Evolutionary conservation across 257 asterid species (phyloP).

Genomic region (Gentiana dahurica): DNA sequence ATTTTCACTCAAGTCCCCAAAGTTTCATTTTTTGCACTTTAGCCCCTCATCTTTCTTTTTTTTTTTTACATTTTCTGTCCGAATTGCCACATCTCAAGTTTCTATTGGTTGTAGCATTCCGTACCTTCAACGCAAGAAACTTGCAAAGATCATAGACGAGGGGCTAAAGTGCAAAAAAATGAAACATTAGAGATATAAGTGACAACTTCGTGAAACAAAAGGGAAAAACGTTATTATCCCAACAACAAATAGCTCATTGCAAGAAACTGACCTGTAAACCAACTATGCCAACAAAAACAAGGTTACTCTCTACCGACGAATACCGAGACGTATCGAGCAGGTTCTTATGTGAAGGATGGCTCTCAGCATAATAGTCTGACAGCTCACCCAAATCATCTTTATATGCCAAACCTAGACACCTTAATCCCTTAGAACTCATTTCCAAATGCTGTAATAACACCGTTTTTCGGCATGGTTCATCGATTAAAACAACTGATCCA

Average conservation of each 20-base stretch:
- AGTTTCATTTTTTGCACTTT: no score
- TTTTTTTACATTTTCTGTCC: no score
- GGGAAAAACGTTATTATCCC: no score
- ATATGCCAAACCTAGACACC: slow-evolving; percentile 79
- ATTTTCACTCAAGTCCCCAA: no score
- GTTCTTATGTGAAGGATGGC: slow-evolving; percentile 63
- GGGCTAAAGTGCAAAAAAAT: no score
- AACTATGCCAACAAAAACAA: slow-evolving; percentile 75
- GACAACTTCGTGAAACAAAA: no score
- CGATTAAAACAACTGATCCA: slow-evolving; percentile 51
- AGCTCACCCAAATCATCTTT: slow-evolving; percentile 73
- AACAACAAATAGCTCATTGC: neutral
- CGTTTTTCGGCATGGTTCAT: slow-evolving; percentile 45
- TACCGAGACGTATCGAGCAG: slow-evolving; percentile 66
- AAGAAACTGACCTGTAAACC: slow-evolving; percentile 61
- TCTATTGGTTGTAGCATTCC: no score
- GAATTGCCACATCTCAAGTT: no score
- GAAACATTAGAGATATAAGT: no score
- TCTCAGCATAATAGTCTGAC: slow-evolving; percentile 44
- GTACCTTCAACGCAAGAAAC: no score
- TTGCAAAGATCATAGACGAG: no score
- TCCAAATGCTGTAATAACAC: slow-evolving; percentile 46
- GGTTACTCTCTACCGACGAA: slow-evolving; percentile 59
- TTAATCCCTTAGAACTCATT: slow-evolving; percentile 76
- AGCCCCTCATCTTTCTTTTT: no score